Base-by-base conservation (phyloP, 2,329 filamentous ascomycete genomes). In the Penicillium capsulatum region DNA sequence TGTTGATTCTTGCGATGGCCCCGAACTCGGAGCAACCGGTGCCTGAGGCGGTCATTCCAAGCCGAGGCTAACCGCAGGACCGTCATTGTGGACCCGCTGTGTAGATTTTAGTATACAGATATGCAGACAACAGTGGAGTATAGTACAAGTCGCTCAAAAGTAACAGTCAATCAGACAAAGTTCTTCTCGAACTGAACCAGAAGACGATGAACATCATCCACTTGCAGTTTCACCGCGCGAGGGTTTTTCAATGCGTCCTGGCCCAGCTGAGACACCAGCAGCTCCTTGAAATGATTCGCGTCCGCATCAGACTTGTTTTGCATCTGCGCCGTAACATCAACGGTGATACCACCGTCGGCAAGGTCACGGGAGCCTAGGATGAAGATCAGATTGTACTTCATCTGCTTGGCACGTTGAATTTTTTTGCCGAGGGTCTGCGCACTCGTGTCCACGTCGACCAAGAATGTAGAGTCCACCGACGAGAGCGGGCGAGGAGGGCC, bases 301-400 rank as follows among this genome's bases (percentile, higher is more conserved):
- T 46, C 51, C 3, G 48, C 49, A 34, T 62, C 60, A 6, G 59
- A 57, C 38, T 66, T 68, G 50, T 69, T 67, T 42, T 69, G 63
- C 32, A 68, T 51, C 47, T 70, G 68, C 1, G 63, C 65, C 4
- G 60, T 62, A 13, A 70, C 42, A 43, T 70, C 66, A 14, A 70
- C 42, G 17, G 62, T 64, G 20, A 89, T 69, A n/a, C 71, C 75
- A 27, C 72, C 70, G 10, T 70, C 71, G n/a, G 70, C 65, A 2
- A 85, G 64, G 51, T 90, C 80, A 40, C 73, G 73, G 19, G 79
- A 71, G 1, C 89, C 89, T 8, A 92, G 70, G 1, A 89, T 80
- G 20, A 87, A 73, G 36, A 92, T 79, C 39, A 86, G 71, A 37
- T 84, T 80, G 60, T 90, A 92, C 28, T 81, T 82, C 63, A 81